Evolutionary conservation across 2,329 filamentous ascomycete species (phyloP).

Genomic region (Calonectria multiphialidica): DNA sequence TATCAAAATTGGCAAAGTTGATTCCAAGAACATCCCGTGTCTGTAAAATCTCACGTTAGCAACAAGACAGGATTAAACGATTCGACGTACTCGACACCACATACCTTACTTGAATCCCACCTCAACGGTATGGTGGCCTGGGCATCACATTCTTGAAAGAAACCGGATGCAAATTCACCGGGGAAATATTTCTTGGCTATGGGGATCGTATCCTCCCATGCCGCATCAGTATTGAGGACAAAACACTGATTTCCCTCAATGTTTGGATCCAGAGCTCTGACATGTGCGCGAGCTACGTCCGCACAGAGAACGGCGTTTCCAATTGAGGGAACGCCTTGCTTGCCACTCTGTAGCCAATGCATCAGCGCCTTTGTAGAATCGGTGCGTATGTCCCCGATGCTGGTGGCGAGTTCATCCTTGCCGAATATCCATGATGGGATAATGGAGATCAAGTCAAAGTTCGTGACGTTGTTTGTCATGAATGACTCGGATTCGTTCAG

Average conservation of each 20-base stretch:
- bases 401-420: constrained; percentile 3
- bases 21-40: constrained; percentile 3
- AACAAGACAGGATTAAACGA: background rate
- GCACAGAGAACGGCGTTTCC: background rate
- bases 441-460: constrained; percentile 15
- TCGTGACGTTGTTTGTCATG: background rate
- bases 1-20: background rate
- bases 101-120: constrained; percentile 12
- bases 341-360: background rate
- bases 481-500: constrained; percentile 2
- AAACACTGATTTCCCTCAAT: constrained; percentile 16
- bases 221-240: background rate
- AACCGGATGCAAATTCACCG: background rate
- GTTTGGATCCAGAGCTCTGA: background rate
- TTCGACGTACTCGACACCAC: background rate
- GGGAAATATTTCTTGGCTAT: constrained; percentile 16
- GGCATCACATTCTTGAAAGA: background rate
- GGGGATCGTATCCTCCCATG: constrained; percentile 14
- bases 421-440: constrained; percentile 18
- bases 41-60: background rate
- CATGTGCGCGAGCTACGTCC: constrained; percentile 14
- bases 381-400: background rate
- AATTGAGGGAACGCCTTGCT: background rate
- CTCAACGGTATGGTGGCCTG: background rate
- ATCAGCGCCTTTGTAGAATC: background rate